These are phyloP conservation scores for Coniferiporia sulphurascens DNA, from an alignment of 1,284 basidiomycete genomes.

Conservation along the genomic window DNA sequence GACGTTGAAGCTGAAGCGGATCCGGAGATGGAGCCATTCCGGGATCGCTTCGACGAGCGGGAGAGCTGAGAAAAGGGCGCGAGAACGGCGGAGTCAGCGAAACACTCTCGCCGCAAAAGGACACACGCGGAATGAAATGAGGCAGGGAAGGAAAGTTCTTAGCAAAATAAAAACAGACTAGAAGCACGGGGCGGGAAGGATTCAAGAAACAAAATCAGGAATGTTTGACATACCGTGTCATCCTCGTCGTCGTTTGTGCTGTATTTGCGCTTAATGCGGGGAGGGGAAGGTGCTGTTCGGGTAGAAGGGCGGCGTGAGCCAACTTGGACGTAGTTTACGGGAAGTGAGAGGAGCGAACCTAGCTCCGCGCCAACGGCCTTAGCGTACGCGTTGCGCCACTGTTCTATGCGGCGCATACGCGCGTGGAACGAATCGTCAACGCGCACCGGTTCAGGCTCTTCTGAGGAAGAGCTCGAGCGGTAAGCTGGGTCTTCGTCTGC, in stretches of 20 bases:
- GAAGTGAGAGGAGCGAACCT: slow-evolving; percentile 12
- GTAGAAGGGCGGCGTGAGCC: background rate
- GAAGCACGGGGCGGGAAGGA: slow-evolving; percentile 3
- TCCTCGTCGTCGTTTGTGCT: slow-evolving; percentile 35
- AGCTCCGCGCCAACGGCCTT: slow-evolving; percentile 26
- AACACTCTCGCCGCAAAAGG: background rate
- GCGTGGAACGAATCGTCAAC: slow-evolving; percentile 44
- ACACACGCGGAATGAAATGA: background rate
- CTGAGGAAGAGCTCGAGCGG: slow-evolving; percentile 47
- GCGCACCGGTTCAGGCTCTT: slow-evolving; percentile 26
- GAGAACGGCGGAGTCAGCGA: slow-evolving; percentile 6
- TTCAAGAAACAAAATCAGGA: slow-evolving; percentile 5
- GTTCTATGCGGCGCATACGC: slow-evolving; percentile 54
- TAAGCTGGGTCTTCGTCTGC: slow-evolving; percentile 1
- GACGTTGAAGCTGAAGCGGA: slow-evolving; percentile 3
- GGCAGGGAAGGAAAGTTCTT: background rate
- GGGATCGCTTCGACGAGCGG: slow-evolving; percentile 18
- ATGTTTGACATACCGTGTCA: slow-evolving; percentile 40
- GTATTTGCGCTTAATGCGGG: slow-evolving; percentile 34
- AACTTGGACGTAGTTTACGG: background rate
- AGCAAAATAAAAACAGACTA: slow-evolving; percentile 1
- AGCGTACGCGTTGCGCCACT: slow-evolving; percentile 49
- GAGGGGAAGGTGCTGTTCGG: slow-evolving; percentile 20
- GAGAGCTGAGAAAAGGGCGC: slow-evolving; percentile 11
- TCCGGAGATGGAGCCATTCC: slow-evolving; percentile 5